Evolutionary conservation across 2,329 filamentous ascomycete species (phyloP).

Genomic region (Ilyonectria mors-panacis): DNA sequence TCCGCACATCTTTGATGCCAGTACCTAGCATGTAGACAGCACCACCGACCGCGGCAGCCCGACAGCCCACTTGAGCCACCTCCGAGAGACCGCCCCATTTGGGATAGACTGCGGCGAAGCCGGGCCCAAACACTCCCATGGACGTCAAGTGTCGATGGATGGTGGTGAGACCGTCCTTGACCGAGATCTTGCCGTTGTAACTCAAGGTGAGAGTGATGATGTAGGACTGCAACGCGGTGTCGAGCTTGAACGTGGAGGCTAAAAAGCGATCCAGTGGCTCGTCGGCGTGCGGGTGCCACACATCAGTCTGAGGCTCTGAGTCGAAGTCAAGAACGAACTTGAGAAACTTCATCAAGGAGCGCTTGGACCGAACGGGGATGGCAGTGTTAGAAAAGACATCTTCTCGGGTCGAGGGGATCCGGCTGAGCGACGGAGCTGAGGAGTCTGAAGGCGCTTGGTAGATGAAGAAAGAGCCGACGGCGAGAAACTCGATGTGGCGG

Average conservation of each 20-base stretch:
- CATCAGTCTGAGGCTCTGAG: constrained; percentile 65
- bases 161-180: constrained; percentile 76
- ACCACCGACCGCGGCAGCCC: constrained; percentile 91
- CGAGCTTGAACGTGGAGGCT: constrained; percentile 75
- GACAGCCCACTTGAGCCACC: constrained; percentile 91
- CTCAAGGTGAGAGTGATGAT: constrained; percentile 80
- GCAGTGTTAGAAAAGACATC: constrained; percentile 87
- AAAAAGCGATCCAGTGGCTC: constrained; percentile 73
- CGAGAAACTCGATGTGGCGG: constrained; percentile 91
- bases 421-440: constrained; percentile 64
- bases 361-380: constrained; percentile 86
- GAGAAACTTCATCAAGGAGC: constrained; percentile 92
- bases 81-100: constrained; percentile 95
- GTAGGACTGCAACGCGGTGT: constrained; percentile 75
- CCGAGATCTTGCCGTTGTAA: constrained; percentile 73
- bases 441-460: constrained; percentile 61
- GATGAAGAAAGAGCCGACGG: constrained; percentile 94
- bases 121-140: constrained; percentile 88
- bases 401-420: constrained; percentile 90
- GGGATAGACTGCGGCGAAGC: constrained; percentile 90
- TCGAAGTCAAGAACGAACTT: constrained; percentile 86
- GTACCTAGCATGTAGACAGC: constrained; percentile 89
- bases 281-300: constrained; percentile 72
- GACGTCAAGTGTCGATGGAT: constrained; percentile 88
- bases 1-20: constrained; percentile 64